A percentile compares a stretch with the other conserved stretches of the same genome.
These are phyloP conservation scores for Tylopilus balloui DNA, from an alignment of 768 basidiomycete genomes.

Conservation along the genomic window DNA sequence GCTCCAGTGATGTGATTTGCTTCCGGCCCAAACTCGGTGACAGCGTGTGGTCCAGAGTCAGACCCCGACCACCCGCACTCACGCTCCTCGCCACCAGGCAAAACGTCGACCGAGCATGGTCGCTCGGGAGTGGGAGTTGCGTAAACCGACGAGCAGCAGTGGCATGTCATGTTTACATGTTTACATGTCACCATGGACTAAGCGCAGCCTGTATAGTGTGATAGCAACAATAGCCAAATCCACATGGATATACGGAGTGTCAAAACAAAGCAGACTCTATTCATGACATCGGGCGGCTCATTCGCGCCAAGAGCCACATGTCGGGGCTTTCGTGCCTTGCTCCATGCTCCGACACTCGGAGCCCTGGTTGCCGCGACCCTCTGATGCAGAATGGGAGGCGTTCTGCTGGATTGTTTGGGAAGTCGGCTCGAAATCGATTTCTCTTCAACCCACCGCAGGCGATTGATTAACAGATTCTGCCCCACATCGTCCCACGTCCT, in stretches of 20 bases:
- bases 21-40: slow-evolving; percentile 19
- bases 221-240: neutral
- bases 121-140: neutral
- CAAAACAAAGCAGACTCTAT: neutral
- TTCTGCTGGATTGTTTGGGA: neutral
- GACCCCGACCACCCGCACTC: slow-evolving; percentile 26
- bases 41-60: slow-evolving; percentile 15
- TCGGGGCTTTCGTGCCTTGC: neutral
- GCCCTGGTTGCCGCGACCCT: neutral
- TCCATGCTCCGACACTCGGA: neutral
- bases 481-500: too few species aligned
- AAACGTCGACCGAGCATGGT: neutral
- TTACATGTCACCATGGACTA: neutral
- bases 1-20: slow-evolving; percentile 19
- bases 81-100: neutral
- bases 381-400: neutral
- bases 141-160: slow-evolving; percentile 9
- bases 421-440: too few species aligned
- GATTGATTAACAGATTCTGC: neutral
- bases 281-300: neutral
- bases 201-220: neutral
- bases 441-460: slow-evolving; percentile 28
- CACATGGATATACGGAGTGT: neutral
- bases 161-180: slow-evolving; percentile 3
- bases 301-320: neutral